Base-by-base conservation (phyloP, 495 filamentous ascomycete genomes). In the Thermochaetoides thermophila region DNA sequence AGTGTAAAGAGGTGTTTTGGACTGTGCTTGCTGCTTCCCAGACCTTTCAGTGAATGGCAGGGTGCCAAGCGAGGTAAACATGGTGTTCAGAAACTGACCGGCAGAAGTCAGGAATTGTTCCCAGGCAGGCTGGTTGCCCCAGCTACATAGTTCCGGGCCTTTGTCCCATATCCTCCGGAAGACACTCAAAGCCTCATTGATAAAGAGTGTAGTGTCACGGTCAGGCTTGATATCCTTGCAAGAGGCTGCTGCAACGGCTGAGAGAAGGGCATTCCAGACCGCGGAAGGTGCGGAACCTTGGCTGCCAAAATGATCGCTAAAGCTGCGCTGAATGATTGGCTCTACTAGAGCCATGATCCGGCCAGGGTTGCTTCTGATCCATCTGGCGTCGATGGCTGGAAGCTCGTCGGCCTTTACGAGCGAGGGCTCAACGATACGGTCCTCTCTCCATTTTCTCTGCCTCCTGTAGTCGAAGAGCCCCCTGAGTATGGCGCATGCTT, bases 201-300 rank as follows among this genome's bases (percentile, higher is more conserved):
- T 66, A 27, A 84, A 83, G 31, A 74, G 65, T 57, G 81, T 81
- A 4, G 81, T 76, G 35, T 96, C 85, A 15, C 67, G 68, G 0
- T 83, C 83, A 9, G 86, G 78, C 43, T 84, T 94, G 35, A 97
- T 76, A 49, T 97, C 89, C 55, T 91, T 89, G 27, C 68, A 76
- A 5, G 81, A 81, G 0, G 89, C 86, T 32, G 76, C 67, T 3
- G 76, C 74, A 19, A 95, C 53, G 5, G 81, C 73, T 9, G 57
- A 68, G 11, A 77, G 67, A 17, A 93, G 70, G 29, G 58, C 64
- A 8, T 55, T 50, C 87, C 89, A 95, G 25, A 87, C 61, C 8
- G 53, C 50, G 22, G 61, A 63, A 17, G 73, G 63, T 5, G 59
- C 45, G 5, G 61, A 61, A 0, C 69, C 66, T 18, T 57, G 56